A percentile compares a stretch with the other conserved stretches of the same genome.
Evolutionary conservation across 2,329 filamentous ascomycete genomes (phyloP).

Genomic region (Alternaria longipes): DNA sequence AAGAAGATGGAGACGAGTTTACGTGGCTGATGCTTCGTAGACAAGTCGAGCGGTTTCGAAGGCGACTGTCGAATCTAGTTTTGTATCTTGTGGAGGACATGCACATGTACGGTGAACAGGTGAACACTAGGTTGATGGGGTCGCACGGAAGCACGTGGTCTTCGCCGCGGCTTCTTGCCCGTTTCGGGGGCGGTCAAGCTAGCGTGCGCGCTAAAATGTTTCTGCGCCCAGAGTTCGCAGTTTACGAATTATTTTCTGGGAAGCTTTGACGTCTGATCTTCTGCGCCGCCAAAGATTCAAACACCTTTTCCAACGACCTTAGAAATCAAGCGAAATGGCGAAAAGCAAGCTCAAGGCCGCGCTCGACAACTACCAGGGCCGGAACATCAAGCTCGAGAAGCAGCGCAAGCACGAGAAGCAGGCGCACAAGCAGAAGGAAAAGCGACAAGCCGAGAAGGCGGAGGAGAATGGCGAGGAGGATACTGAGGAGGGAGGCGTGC

Average conservation of each 20-base stretch:
- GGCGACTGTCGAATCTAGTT: not conserved
- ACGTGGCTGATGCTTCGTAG: not conserved
- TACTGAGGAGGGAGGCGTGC: constrained; percentile 42
- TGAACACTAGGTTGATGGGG: constrained; percentile 22
- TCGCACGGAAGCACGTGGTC: constrained; percentile 30
- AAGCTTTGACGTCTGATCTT: constrained; percentile 30
- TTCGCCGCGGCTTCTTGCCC: constrained; percentile 37
- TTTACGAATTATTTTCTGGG: constrained; percentile 36
- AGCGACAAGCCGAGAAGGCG: constrained; percentile 9
- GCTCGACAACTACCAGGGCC: constrained; percentile 66
- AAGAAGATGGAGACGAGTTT: not conserved
- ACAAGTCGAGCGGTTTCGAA: not conserved
- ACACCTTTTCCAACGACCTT: not conserved
- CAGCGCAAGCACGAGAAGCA: constrained; percentile 46
- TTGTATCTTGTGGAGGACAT: not conserved
- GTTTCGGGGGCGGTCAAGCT: constrained; percentile 41
- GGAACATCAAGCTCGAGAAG: constrained; percentile 79
- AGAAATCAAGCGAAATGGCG: constrained; percentile 44
- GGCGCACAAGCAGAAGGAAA: constrained; percentile 18
- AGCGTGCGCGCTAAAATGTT: constrained; percentile 39
- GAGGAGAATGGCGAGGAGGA: constrained; percentile 25
- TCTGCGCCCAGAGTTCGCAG: constrained; percentile 50
- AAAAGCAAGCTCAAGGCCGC: constrained; percentile 66
- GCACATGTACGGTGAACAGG: not conserved
- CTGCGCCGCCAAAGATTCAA: constrained; percentile 5